Conservation (phyloP, 495 filamentous ascomycete genomes). For the Margaritispora aquatica region DNA sequence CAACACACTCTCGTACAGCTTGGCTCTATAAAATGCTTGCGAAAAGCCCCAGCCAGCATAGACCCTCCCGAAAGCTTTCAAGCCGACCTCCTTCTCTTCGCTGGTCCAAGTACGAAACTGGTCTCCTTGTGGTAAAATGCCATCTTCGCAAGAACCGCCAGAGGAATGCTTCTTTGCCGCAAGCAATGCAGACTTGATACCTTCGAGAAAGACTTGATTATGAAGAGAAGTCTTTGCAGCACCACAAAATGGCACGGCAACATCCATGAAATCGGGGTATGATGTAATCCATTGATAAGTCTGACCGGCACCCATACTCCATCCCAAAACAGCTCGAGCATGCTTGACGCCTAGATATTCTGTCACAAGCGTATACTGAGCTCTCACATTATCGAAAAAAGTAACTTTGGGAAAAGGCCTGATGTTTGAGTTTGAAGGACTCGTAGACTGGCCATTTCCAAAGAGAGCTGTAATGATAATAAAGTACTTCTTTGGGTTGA, state of each 20-base stretch:
- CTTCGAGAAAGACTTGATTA: constrained; percentile 68
- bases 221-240: constrained; percentile 61
- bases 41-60: constrained; percentile 77
- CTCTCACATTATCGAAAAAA: constrained; percentile 65
- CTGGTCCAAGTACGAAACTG: constrained; percentile 46
- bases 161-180: constrained; percentile 51
- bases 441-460: constrained; percentile 66
- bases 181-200: constrained; percentile 60
- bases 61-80: constrained; percentile 63
- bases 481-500: constrained; percentile 58
- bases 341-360: constrained; percentile 57
- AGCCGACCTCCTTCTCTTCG: constrained; percentile 50
- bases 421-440: constrained; percentile 52
- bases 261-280: constrained; percentile 64
- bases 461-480: constrained; percentile 68
- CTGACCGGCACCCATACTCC: constrained; percentile 67
- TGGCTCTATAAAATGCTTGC: constrained; percentile 65
- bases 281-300: constrained; percentile 66
- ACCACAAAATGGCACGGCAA: constrained; percentile 62
- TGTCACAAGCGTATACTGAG: constrained; percentile 59
- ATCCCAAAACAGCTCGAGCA: constrained; percentile 57
- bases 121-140: constrained; percentile 26
- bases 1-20: constrained; percentile 52
- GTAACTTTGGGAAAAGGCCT: constrained; percentile 54
- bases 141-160: constrained; percentile 38